phyloP scores from a whole-genome alignment of 2,329 filamentous ascomycete species.

The Pseudofabraea citricarpa region DNA sequence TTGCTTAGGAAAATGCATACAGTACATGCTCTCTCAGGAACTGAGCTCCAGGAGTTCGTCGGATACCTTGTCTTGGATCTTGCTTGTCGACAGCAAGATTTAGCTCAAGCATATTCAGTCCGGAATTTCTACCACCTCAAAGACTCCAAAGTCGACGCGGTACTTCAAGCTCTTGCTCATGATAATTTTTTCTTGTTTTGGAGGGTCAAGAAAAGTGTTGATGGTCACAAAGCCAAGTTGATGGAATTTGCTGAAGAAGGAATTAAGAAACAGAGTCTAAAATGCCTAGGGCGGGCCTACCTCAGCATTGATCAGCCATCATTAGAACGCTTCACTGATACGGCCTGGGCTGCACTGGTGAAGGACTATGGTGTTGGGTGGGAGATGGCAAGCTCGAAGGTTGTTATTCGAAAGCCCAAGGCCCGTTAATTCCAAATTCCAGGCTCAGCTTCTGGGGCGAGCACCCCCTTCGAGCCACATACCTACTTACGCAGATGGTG shows the following conservation, averaged over 20 bases:
- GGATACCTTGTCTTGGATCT: conserved; percentile 82
- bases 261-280: conserved; percentile 73
- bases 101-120: conserved; percentile 68
- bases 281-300: conserved; percentile 82
- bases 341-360: conserved; percentile 67
- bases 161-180: conserved; percentile 66
- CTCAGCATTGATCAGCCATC: conserved; percentile 64
- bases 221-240: conserved; percentile 74
- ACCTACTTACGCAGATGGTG: too few relatives aligned
- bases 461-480: too few relatives aligned
- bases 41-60: conserved; percentile 74
- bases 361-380: conserved; percentile 74
- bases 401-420: conserved; percentile 69
- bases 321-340: conserved; percentile 63
- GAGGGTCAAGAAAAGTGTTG: conserved; percentile 63
- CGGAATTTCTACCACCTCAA: conserved; percentile 55
- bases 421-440: too few relatives aligned
- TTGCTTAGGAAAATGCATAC: conserved; percentile 70
- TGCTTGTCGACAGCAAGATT: conserved; percentile 74
- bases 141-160: conserved; percentile 63
- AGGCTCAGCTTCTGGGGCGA: too few relatives aligned
- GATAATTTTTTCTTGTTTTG: conserved; percentile 83
- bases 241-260: conserved; percentile 76
- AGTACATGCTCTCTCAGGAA: conserved; percentile 58
- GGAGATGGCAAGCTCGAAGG: conserved; percentile 67